Conservation (phyloP, 352 stramenopile genomes). For the Pythium brachiatum region DNA sequence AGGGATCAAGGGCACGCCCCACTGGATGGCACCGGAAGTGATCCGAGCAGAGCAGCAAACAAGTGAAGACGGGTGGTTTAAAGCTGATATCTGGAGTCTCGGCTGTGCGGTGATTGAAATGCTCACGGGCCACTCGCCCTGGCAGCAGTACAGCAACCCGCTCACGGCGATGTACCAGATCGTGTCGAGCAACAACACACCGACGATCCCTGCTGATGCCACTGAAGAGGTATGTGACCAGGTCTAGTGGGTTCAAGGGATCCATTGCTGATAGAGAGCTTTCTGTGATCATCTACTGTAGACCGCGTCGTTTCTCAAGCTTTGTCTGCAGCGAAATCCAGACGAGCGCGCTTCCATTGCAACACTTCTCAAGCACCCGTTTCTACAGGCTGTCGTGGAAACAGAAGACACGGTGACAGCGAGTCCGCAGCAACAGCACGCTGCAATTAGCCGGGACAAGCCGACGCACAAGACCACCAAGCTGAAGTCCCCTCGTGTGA, state of each 20-base stretch:
- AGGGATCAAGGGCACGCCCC: slow-evolving; percentile 85
- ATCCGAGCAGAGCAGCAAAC: slow-evolving; percentile 56
- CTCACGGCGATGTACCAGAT: slow-evolving; percentile 92
- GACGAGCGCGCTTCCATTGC: slow-evolving; percentile 76
- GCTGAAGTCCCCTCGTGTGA: neutral
- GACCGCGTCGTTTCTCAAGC: slow-evolving; percentile 53
- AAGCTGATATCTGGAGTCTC: slow-evolving; percentile 92
- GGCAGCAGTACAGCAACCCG: slow-evolving; percentile 85
- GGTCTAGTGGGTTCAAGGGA: too few species aligned
- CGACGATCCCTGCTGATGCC: slow-evolving; percentile 51
- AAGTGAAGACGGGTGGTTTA: slow-evolving; percentile 74
- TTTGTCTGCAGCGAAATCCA: slow-evolving; percentile 67
- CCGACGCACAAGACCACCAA: neutral
- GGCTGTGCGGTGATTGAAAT: slow-evolving; percentile 93
- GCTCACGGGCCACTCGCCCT: slow-evolving; percentile 89
- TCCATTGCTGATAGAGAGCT: neutral
- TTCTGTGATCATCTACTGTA: slow-evolving; percentile 16
- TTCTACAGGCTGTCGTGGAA: slow-evolving; percentile 47
- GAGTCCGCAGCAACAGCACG: neutral
- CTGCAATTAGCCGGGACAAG: neutral
- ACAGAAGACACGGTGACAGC: neutral
- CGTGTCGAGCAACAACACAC: slow-evolving; percentile 63
- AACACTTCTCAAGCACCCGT: slow-evolving; percentile 90
- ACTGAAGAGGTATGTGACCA: slow-evolving; percentile 45
- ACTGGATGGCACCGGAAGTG: slow-evolving; percentile 92